These are phyloP conservation scores for Mycena leptocephala DNA, from an alignment of 768 basidiomycete species.

Conservation along the genomic window DNA sequence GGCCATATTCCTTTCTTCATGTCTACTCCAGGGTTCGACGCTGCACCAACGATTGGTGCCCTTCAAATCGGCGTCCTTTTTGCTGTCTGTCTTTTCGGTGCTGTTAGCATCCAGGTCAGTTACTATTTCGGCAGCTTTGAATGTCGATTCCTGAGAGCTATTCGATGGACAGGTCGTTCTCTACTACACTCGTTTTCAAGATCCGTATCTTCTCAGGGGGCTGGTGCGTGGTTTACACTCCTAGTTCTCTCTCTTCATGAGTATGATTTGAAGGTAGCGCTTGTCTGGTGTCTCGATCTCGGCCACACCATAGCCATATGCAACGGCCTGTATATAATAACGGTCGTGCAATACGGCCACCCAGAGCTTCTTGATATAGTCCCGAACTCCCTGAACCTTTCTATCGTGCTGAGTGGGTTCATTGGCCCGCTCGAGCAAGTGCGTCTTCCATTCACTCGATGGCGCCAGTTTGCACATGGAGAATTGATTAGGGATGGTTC, in stretches of 20 bases:
- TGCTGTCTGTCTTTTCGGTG: conserved; percentile 29
- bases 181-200: conserved; percentile 29
- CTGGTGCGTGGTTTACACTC: background rate
- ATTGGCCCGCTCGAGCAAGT: conserved; percentile 30
- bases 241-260: background rate
- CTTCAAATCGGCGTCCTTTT: conserved; percentile 27
- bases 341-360: conserved; percentile 25
- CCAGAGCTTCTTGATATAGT: conserved; percentile 4
- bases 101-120: conserved; percentile 15
- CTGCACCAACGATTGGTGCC: conserved; percentile 16
- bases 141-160: background rate
- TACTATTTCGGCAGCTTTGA: background rate
- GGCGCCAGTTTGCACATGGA: background rate
- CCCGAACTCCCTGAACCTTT: background rate
- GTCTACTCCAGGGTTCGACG: conserved; percentile 11
- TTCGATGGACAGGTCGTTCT: conserved; percentile 2
- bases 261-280: background rate
- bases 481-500: conserved; percentile 10
- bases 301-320: conserved; percentile 16
- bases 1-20: background rate
- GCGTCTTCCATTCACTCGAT: background rate
- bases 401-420: conserved; percentile 19
- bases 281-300: conserved; percentile 29
- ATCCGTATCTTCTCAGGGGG: conserved; percentile 7
- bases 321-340: conserved; percentile 19